phyloP scores from a whole-genome alignment of 495 filamentous ascomycete species.

The Clohesyomyces aquaticus region DNA sequence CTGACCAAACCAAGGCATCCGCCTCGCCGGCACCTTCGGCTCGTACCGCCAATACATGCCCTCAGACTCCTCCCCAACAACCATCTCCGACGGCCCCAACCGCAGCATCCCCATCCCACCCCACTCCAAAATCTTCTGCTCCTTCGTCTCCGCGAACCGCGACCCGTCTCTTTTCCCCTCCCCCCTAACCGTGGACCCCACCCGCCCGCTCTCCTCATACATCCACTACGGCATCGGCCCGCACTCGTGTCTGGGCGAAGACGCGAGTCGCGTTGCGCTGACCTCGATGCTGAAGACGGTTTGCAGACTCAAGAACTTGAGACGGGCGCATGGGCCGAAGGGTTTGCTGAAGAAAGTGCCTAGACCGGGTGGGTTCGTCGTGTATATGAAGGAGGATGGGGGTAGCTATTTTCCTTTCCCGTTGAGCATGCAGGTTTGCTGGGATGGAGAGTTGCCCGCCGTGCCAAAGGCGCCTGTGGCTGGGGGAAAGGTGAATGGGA shows the following conservation, averaged over 20 bases:
- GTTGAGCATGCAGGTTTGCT: conserved; percentile 59
- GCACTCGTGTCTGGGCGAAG: conserved; percentile 64
- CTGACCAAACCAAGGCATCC: too few relatives aligned
- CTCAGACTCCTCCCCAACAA: conserved; percentile 38
- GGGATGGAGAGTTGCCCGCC: conserved; percentile 49
- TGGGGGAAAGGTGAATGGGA: neutral
- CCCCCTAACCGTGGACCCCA: conserved; percentile 65
- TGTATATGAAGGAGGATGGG: conserved; percentile 77
- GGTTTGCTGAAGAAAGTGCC: conserved; percentile 75
- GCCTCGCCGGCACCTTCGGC: conserved; percentile 64
- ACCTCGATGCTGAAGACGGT: conserved; percentile 46
- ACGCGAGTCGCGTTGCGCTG: conserved; percentile 62
- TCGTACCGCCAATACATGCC: conserved; percentile 57
- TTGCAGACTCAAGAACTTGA: conserved; percentile 57
- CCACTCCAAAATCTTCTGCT: conserved; percentile 59
- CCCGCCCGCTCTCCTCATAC: conserved; percentile 70
- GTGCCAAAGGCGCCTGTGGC: conserved; percentile 20
- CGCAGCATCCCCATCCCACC: conserved; percentile 53
- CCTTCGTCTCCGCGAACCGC: conserved; percentile 46
- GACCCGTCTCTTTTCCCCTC: conserved; percentile 71
- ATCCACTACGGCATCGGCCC: conserved; percentile 67
- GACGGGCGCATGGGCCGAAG: conserved; percentile 68
- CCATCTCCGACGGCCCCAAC: conserved; percentile 57
- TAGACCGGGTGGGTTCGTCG: conserved; percentile 60
- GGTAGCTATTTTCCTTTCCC: conserved; percentile 75